Evolutionary conservation across 2,329 filamentous ascomycete species (phyloP).

Genomic region (Fusarium redolens): DNA sequence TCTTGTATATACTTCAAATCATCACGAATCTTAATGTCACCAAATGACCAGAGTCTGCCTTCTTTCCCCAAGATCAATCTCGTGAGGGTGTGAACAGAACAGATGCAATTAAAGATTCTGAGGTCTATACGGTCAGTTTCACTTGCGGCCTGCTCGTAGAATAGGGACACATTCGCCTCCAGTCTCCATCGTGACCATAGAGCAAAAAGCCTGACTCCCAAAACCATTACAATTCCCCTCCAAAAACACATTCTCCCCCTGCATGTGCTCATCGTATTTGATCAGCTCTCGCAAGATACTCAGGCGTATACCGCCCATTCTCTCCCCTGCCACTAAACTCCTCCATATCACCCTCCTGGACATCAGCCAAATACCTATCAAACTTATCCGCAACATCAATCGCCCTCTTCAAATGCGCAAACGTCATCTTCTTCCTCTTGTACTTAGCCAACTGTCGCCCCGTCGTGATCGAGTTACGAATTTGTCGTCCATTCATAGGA

Average conservation of each 20-base stretch:
- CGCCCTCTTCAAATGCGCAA: conserved; percentile 4
- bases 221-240: no score
- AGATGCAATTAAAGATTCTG: no score
- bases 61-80: no score
- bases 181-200: no score
- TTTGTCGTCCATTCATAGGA: conserved; percentile 12
- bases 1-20: not conserved
- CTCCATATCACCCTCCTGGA: conserved; percentile 9
- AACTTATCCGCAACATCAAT: conserved; percentile 12
- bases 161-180: no score
- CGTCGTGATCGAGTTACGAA: conserved; percentile 19
- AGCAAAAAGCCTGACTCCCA: no score
- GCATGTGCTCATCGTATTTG: not conserved
- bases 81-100: no score
- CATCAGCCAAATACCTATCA: conserved; percentile 12
- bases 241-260: not conserved
- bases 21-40: not conserved
- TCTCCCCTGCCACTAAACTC: not conserved
- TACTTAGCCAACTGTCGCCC: conserved; percentile 15
- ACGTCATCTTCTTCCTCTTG: not conserved
- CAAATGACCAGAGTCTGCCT: not conserved
- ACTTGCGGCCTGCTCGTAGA: no score
- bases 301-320: conserved; percentile 1
- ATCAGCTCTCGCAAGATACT: conserved; percentile 3
- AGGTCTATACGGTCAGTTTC: no score